Percentiles rank a stretch among this genome's conserved stretches.
Evolutionary conservation across 257 asterid genomes (phyloP).

Genomic region (Agastache rugosa): DNA sequence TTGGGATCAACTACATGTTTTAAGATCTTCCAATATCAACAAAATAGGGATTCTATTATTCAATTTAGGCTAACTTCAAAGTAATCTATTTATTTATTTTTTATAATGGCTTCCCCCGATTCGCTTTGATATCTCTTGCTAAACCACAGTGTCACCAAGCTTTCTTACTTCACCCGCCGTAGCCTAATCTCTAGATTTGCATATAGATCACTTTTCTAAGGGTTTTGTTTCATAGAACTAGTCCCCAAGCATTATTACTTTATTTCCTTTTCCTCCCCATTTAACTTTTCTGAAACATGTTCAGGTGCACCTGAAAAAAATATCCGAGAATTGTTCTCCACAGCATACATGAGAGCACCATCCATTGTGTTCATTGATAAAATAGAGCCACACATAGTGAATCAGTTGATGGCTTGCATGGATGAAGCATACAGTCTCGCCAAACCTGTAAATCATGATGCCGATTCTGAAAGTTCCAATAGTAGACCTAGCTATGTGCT

Average conservation of each 20-base stretch:
- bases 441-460: conserved; percentile 44
- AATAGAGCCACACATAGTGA: conserved; percentile 79
- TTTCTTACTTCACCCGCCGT: not conserved
- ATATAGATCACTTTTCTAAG: not conserved
- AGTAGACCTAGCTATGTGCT: conserved; percentile 61
- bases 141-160: not conserved
- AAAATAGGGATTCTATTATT: not conserved
- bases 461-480: conserved; percentile 43
- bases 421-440: conserved; percentile 58
- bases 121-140: not conserved
- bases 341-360: conserved; percentile 81
- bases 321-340: conserved; percentile 70
- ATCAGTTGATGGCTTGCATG: conserved; percentile 89
- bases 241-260: not conserved
- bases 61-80: not conserved
- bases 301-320: conserved; percentile 90
- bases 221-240: not conserved
- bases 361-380: conserved; percentile 86
- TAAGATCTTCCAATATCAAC: not conserved
- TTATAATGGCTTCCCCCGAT: not conserved
- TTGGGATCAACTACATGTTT: not conserved
- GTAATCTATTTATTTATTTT: too few species aligned
- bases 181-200: not conserved
- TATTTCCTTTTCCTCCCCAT: not conserved
- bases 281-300: not conserved